Percentiles rank a stretch among this genome's conserved stretches.
Conservation (phyloP, 352 stramenopile species). For the Phytophthora pseudosyringae region DNA sequence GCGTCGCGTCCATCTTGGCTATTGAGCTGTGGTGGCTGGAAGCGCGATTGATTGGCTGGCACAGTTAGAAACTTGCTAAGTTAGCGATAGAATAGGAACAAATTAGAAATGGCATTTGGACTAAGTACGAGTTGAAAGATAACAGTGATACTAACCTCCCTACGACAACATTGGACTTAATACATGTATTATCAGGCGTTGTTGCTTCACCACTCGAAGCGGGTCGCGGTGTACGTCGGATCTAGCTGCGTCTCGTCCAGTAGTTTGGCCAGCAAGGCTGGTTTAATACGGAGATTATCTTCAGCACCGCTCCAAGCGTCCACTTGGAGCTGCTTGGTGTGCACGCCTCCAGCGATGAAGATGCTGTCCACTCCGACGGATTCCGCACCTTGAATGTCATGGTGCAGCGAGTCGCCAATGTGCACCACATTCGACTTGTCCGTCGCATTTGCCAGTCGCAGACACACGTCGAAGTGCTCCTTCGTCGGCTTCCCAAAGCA, state of each 20-base stretch:
- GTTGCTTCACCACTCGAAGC: slow-evolving; percentile 41
- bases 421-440: slow-evolving; percentile 55
- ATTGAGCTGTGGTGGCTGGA: slow-evolving; percentile 16
- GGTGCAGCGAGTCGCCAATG: slow-evolving; percentile 72
- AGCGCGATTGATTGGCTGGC: slow-evolving; percentile 21
- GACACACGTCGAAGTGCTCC: slow-evolving; percentile 75
- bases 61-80: slow-evolving; percentile 6
- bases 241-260: slow-evolving; percentile 27
- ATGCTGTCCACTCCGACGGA: slow-evolving; percentile 58
- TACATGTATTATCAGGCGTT: too few relatives aligned
- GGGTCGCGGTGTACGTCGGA: slow-evolving; percentile 35
- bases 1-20: slow-evolving; percentile 10
- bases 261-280: slow-evolving; percentile 31
- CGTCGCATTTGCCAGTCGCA: slow-evolving; percentile 40
- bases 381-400: slow-evolving; percentile 64
- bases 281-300: slow-evolving; percentile 34
- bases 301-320: slow-evolving; percentile 34
- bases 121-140: too few relatives aligned
- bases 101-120: neutral
- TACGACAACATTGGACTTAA: neutral
- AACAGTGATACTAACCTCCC: too few relatives aligned
- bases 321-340: slow-evolving; percentile 57
- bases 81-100: neutral
- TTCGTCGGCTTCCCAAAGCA: slow-evolving; percentile 88
- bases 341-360: slow-evolving; percentile 65